These are phyloP conservation scores for Exserohilum turcica DNA, from an alignment of 2,329 filamentous ascomycete genomes.

Conservation along the genomic window DNA sequence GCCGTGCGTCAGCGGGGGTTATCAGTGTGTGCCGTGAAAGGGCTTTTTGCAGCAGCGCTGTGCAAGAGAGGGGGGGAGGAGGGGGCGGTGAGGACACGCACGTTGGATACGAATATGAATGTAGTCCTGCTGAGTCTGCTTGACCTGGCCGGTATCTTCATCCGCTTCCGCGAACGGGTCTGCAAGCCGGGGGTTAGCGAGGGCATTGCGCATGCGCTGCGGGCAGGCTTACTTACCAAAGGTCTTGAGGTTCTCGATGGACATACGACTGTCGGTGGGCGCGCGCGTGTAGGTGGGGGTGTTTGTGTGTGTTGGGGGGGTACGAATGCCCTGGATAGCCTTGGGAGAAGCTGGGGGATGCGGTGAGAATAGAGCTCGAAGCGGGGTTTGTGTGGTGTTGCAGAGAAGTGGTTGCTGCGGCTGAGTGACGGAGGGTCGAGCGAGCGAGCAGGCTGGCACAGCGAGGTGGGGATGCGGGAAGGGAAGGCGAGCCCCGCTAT, in stretches of 20 bases:
- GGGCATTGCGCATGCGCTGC: conserved; percentile 2
- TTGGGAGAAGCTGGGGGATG: conserved; percentile 9
- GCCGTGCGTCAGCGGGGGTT: conserved; percentile 51
- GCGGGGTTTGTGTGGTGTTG: conserved; percentile 14
- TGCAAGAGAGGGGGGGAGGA: too few relatives aligned
- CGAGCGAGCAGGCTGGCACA: conserved; percentile 20
- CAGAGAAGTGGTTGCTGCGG: conserved; percentile 11
- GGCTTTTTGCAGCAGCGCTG: background rate
- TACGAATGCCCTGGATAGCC: conserved; percentile 11
- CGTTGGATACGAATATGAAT: conserved; percentile 99
- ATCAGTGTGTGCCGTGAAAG: conserved; percentile 3
- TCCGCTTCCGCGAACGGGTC: conserved; percentile 99
- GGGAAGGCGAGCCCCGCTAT: conserved; percentile 15
- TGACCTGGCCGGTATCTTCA: conserved; percentile 96
- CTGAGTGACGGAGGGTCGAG: conserved; percentile 9
- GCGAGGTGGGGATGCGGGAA: conserved; percentile 28
- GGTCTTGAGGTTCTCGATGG: conserved; percentile 53
- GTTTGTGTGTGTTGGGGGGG: conserved; percentile 21
- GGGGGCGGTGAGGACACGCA: conserved; percentile 53
- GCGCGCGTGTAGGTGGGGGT: conserved; percentile 33
- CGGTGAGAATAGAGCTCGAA: conserved; percentile 13
- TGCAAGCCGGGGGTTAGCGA: conserved; percentile 6
- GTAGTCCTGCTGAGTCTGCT: conserved; percentile 88
- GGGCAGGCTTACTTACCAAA: conserved; percentile 46
- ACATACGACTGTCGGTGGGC: conserved; percentile 38